phyloP scores from a whole-genome alignment of 805 yeast genomes.

The Candida hungchunana region DNA sequence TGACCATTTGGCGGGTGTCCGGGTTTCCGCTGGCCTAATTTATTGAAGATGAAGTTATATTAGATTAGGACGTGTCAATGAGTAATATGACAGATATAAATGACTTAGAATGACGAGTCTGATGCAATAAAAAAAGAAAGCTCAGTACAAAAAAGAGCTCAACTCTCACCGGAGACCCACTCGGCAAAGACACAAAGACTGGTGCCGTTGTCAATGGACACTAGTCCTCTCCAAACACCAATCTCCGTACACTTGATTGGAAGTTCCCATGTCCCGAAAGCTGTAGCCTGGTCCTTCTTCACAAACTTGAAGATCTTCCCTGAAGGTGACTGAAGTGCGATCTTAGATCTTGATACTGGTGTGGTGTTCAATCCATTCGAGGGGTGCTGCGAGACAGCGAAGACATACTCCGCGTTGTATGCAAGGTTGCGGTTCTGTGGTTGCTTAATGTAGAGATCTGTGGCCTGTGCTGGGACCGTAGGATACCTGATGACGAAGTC shows the following conservation, averaged over 20 bases:
- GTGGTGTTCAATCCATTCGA: slow-evolving; percentile 16
- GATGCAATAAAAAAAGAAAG: background rate
- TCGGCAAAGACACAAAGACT: slow-evolving; percentile 90
- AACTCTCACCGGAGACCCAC: slow-evolving; percentile 61
- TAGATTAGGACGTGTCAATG: background rate
- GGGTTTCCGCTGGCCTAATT: background rate
- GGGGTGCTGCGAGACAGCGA: slow-evolving; percentile 54
- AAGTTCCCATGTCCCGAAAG: slow-evolving; percentile 57
- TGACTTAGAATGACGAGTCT: no score
- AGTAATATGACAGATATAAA: no score
- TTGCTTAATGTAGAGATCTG: slow-evolving; percentile 76
- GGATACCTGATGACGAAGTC: slow-evolving; percentile 72
- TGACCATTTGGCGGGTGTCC: background rate
- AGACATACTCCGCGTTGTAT: slow-evolving; percentile 56
- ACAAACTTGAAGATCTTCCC: slow-evolving; percentile 67
- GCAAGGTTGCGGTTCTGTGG: slow-evolving; percentile 73
- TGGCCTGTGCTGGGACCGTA: slow-evolving; percentile 59
- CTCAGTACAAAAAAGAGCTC: no score
- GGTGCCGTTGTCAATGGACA: slow-evolving; percentile 68
- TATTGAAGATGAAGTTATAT: background rate
- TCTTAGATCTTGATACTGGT: slow-evolving; percentile 38
- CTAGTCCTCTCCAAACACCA: slow-evolving; percentile 83
- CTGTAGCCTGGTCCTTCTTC: slow-evolving; percentile 42
- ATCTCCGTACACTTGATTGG: slow-evolving; percentile 58
- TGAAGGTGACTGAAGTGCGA: slow-evolving; percentile 79